Evolutionary conservation across 1,139 yeast species (phyloP).

Genomic region (Dujonia santamariae): DNA sequence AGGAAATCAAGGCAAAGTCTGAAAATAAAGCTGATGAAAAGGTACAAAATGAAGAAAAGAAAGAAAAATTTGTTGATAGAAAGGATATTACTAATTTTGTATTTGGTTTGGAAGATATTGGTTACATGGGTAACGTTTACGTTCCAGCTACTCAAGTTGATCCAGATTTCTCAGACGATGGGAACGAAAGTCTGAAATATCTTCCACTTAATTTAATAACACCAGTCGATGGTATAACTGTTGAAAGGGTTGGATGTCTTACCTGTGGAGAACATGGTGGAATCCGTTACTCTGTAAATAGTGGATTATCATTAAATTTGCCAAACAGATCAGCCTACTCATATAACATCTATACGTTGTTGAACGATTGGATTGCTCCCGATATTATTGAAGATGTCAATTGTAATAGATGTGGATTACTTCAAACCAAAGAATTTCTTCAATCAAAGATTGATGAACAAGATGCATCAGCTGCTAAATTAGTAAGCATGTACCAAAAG

Average conservation of each 20-base stretch:
- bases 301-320: slow-evolving; percentile 77
- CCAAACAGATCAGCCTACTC: slow-evolving; percentile 32
- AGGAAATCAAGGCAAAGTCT: slow-evolving; percentile 38
- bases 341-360: slow-evolving; percentile 48
- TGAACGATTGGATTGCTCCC: slow-evolving; percentile 72
- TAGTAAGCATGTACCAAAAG: slow-evolving; percentile 41
- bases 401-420: slow-evolving; percentile 85
- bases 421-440: slow-evolving; percentile 55
- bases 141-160: slow-evolving; percentile 74
- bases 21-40: slow-evolving; percentile 1
- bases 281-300: slow-evolving; percentile 73
- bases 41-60: slow-evolving; percentile 6
- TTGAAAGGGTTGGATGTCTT: slow-evolving; percentile 85
- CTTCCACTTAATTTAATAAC: slow-evolving; percentile 63
- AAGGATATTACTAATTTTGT: slow-evolving; percentile 21
- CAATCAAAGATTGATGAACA: slow-evolving; percentile 32
- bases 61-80: slow-evolving; percentile 19
- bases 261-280: slow-evolving; percentile 94
- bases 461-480: slow-evolving; percentile 19
- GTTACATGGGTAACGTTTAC: slow-evolving; percentile 57
- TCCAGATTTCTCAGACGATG: slow-evolving; percentile 47
- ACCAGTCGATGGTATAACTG: slow-evolving; percentile 86
- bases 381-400: slow-evolving; percentile 91
- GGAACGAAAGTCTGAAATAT: slow-evolving; percentile 30
- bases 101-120: slow-evolving; percentile 51